Percentiles rank a stretch among this genome's conserved stretches.
Conservation (phyloP, 768 basidiomycete species). For the Leccinum ochraceum region DNA sequence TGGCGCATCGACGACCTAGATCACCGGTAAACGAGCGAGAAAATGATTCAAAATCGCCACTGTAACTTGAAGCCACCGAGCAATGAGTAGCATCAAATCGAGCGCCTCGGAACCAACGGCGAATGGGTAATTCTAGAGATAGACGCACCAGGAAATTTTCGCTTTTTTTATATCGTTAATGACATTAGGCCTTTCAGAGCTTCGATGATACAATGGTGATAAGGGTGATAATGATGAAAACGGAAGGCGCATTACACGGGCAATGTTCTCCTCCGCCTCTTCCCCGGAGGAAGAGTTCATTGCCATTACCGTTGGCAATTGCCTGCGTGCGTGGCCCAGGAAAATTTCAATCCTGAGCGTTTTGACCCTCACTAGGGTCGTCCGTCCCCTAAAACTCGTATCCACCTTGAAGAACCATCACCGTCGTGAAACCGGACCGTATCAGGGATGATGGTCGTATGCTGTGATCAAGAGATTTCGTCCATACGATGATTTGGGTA, state of each 20-base stretch:
- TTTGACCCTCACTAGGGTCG: not conserved
- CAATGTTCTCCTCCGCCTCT: not conserved
- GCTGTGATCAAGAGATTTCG: not conserved
- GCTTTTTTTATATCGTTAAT: not conserved
- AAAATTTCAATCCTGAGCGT: not conserved
- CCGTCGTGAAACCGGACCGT: not conserved
- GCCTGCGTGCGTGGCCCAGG: not conserved
- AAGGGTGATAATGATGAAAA: not conserved
- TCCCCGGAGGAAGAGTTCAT: not conserved
- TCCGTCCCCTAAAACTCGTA: not conserved
- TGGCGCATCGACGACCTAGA: slow-evolving; percentile 21
- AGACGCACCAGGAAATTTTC: not conserved
- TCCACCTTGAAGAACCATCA: not conserved
- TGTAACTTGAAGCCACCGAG: not conserved
- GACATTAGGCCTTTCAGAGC: not conserved
- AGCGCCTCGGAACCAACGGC: not conserved
- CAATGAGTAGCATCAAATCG: not conserved
- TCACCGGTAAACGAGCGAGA: slow-evolving; percentile 29
- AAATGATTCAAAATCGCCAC: slow-evolving; percentile 40
- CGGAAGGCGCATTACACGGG: not conserved
- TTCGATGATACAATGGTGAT: not conserved
- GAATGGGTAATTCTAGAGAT: not conserved
- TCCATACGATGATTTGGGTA: not conserved
- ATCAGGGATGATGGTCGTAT: not conserved
- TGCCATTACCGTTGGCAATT: not conserved